These are phyloP conservation scores for Naganishia kalamii DNA, from an alignment of 768 basidiomycete species.

Conservation along the genomic window DNA sequence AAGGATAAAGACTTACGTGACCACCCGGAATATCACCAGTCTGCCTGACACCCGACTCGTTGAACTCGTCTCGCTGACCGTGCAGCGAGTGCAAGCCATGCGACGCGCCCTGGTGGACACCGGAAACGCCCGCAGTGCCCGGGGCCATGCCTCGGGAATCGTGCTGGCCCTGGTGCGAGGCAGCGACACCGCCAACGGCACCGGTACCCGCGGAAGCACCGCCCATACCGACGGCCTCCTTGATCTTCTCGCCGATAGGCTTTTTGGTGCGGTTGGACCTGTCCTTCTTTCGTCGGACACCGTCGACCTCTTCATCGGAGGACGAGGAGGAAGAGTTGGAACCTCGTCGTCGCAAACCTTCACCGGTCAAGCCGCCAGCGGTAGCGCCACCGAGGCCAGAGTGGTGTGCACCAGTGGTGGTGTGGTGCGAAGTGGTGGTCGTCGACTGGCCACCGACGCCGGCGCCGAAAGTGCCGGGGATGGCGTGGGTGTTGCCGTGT, in stretches of 20 bases:
- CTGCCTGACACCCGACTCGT: background rate
- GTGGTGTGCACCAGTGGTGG: background rate
- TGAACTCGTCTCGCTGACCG: constrained; percentile 13
- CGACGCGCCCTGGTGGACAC: background rate
- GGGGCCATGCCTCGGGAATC: background rate
- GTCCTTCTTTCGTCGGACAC: constrained; percentile 12
- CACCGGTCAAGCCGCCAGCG: constrained; percentile 16
- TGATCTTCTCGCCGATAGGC: background rate
- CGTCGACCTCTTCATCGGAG: background rate
- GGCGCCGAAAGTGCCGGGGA: constrained; percentile 9
- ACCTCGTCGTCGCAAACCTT: background rate
- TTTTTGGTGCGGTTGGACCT: background rate
- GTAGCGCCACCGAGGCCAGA: background rate
- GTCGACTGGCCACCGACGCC: background rate
- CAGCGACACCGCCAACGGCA: background rate
- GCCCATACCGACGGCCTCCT: constrained; percentile 14
- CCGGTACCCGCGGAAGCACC: background rate
- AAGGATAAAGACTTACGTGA: background rate
- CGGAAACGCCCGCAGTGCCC: background rate
- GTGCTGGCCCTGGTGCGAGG: background rate
- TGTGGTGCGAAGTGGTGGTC: background rate
- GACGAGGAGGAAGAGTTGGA: constrained; percentile 12
- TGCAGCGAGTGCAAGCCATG: background rate
- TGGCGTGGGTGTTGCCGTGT: background rate
- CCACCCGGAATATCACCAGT: constrained; percentile 20